Evolutionary conservation across 345 rosid species (phyloP).

Genomic region (Populus alba): DNA sequence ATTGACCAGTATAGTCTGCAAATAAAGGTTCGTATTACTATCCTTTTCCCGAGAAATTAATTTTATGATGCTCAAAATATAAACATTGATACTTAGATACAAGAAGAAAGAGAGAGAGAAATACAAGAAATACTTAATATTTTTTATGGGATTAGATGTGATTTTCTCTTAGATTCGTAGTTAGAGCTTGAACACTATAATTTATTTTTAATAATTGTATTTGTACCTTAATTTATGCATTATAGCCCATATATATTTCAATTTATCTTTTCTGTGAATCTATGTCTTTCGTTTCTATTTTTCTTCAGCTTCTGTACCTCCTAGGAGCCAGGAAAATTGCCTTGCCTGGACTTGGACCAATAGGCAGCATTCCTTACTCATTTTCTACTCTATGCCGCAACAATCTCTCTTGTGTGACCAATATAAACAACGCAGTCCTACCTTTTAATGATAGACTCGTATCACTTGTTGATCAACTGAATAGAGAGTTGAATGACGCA

Average conservation of each 20-base stretch:
- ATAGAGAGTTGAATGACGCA: not conserved
- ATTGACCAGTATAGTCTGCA: constrained; percentile 11
- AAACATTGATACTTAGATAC: too few species aligned
- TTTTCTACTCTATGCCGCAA: not conserved
- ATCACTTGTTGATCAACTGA: not conserved
- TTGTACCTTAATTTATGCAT: too few species aligned
- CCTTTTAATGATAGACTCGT: not conserved
- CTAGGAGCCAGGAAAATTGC: not conserved
- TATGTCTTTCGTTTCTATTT: too few species aligned
- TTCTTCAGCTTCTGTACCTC: not conserved
- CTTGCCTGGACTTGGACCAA: not conserved
- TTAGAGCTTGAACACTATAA: too few species aligned
- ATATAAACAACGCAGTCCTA: not conserved
- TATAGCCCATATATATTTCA: too few species aligned
- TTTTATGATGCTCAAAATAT: not conserved
- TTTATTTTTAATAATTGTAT: too few species aligned
- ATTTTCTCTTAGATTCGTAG: too few species aligned
- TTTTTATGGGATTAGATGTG: too few species aligned
- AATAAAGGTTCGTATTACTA: not conserved
- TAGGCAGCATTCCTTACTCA: not conserved
- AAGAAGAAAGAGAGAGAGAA: too few species aligned
- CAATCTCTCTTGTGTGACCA: not conserved
- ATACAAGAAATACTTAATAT: too few species aligned
- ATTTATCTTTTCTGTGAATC: too few species aligned
- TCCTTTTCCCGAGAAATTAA: too few species aligned